These are phyloP conservation scores for Penicillium sp. DNA, from an alignment of 2,329 filamentous ascomycete species.

Conservation along the genomic window DNA sequence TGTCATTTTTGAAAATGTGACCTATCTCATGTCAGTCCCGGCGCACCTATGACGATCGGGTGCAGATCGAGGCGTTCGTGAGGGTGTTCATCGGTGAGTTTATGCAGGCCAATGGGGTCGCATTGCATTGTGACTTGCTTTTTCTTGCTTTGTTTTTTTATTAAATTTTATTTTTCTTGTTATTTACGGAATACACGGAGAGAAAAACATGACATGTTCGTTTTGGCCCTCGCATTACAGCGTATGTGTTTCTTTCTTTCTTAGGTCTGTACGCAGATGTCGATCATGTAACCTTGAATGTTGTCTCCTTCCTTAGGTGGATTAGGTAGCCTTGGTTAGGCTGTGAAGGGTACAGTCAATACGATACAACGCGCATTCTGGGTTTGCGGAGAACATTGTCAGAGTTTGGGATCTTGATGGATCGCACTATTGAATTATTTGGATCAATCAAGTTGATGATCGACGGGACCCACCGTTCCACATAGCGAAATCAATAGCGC, in stretches of 20 bases:
- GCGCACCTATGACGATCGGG: conserved; percentile 11
- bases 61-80: conserved; percentile 14
- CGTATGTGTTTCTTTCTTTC: neutral
- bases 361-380: neutral
- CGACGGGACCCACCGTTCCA: conserved; percentile 18
- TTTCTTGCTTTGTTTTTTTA: neutral
- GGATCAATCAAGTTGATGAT: conserved; percentile 10
- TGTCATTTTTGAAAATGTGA: conserved; percentile 20
- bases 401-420: conserved; percentile 4
- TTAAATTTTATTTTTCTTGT: neutral
- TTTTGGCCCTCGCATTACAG: neutral
- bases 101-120: conserved; percentile 1
- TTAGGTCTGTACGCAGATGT: neutral
- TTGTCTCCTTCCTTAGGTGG: neutral
- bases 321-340: neutral
- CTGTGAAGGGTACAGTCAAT: neutral
- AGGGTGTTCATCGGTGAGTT: conserved; percentile 10
- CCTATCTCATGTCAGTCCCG: conserved; percentile 24
- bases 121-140: neutral
- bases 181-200: neutral
- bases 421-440: conserved; percentile 20
- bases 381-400: neutral
- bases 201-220: neutral
- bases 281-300: neutral
- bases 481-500: conserved; percentile 19